These are phyloP conservation scores for Colletotrichum ledebouriae DNA, from an alignment of 2,329 filamentous ascomycete genomes.

Conservation along the genomic window DNA sequence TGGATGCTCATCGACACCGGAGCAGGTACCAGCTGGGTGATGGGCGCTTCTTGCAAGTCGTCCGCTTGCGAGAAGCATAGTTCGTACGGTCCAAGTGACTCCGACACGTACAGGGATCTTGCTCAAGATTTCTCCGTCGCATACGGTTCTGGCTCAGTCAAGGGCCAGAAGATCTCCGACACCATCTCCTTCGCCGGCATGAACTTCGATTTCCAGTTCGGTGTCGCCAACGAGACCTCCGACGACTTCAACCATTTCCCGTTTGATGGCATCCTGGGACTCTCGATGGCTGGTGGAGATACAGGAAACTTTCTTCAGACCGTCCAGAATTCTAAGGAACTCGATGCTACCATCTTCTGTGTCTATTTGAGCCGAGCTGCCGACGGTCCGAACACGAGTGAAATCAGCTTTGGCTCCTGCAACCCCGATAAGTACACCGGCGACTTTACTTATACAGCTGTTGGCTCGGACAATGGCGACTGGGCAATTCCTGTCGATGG, in stretches of 20 bases:
- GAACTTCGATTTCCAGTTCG: constrained; percentile 75
- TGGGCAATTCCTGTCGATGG: constrained; percentile 83
- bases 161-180: constrained; percentile 76
- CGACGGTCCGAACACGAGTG: constrained; percentile 78
- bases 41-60: constrained; percentile 76
- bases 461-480: constrained; percentile 65
- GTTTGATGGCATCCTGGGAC: constrained; percentile 88
- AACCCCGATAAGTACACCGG: constrained; percentile 78
- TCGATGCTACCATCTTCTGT: constrained; percentile 76
- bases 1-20: constrained; percentile 77
- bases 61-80: constrained; percentile 77
- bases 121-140: constrained; percentile 71
- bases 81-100: constrained; percentile 76
- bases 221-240: constrained; percentile 78
- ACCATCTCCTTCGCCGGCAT: constrained; percentile 76
- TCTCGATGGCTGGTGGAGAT: constrained; percentile 73
- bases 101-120: constrained; percentile 70
- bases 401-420: constrained; percentile 80
- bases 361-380: constrained; percentile 76
- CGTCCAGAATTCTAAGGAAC: constrained; percentile 66
- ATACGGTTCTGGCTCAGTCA: constrained; percentile 84
- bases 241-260: constrained; percentile 82
- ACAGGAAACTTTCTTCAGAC: constrained; percentile 77
- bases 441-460: constrained; percentile 74
- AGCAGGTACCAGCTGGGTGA: constrained; percentile 85